phyloP scores from a whole-genome alignment of 352 stramenopile genomes.

The Saprolegnia parasitica region DNA sequence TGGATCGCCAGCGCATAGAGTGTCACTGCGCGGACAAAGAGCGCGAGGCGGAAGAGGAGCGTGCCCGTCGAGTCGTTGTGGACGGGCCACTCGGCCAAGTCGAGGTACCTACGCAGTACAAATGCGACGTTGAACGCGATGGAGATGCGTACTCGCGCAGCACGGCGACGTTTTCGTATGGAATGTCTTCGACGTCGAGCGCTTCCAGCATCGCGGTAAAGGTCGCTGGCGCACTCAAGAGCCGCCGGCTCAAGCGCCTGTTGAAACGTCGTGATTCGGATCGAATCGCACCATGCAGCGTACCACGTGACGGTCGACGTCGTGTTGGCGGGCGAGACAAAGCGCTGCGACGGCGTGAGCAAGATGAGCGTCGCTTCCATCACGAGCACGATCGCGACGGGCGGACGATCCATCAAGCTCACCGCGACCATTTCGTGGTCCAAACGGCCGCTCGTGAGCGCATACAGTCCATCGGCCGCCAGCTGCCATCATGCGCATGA shows the following conservation, averaged over 20 bases:
- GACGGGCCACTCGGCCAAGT: constrained; percentile 49
- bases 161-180: constrained; percentile 47
- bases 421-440: constrained; percentile 37
- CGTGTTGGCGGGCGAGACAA: constrained; percentile 43
- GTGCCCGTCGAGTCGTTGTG: constrained; percentile 27
- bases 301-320: constrained; percentile 64
- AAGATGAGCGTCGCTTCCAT: constrained; percentile 79
- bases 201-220: constrained; percentile 48
- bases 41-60: constrained; percentile 46
- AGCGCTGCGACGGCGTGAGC: constrained; percentile 63
- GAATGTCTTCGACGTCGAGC: constrained; percentile 40
- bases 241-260: constrained; percentile 45
- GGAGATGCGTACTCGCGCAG: constrained; percentile 35
- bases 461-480: constrained; percentile 11
- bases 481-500: background rate
- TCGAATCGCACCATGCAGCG: background rate
- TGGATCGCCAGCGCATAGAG: constrained; percentile 40
- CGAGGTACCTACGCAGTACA: constrained; percentile 46
- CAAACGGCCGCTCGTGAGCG: constrained; percentile 17
- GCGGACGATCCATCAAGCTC: constrained; percentile 21
- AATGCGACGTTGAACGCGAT: background rate
- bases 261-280: background rate
- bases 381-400: constrained; percentile 48
- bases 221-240: constrained; percentile 47
- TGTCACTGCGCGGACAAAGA: constrained; percentile 49